phyloP scores from a whole-genome alignment of 2,329 filamentous ascomycete genomes.

The Thielaviopsis populi region DNA sequence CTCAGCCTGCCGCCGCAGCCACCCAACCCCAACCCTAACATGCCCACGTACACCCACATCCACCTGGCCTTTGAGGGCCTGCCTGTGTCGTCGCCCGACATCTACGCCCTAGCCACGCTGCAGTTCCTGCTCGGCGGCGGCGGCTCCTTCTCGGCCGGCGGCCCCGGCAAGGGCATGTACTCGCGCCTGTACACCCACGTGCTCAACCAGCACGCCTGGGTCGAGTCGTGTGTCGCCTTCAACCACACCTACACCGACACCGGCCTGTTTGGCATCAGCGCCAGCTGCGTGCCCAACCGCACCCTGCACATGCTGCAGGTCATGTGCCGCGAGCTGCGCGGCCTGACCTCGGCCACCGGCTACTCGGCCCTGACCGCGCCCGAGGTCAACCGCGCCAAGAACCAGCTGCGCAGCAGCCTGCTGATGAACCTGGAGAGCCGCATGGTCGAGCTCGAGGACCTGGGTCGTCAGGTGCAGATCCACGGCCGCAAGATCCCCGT shows the following conservation, averaged over 20 bases:
- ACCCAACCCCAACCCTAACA: constrained; percentile 58
- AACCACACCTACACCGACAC: constrained; percentile 96
- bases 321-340: constrained; percentile 78
- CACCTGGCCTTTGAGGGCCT: constrained; percentile 93
- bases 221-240: constrained; percentile 89
- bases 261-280: constrained; percentile 86
- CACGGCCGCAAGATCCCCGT: constrained; percentile 86
- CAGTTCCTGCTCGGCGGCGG: constrained; percentile 93
- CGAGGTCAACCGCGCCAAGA: constrained; percentile 89
- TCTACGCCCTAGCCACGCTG: constrained; percentile 88
- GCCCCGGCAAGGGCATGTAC: constrained; percentile 98
- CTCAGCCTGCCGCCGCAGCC: constrained; percentile 70
- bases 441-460: constrained; percentile 94
- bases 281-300: constrained; percentile 64
- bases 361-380: constrained; percentile 54
- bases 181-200: constrained; percentile 95
- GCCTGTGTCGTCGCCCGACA: constrained; percentile 77
- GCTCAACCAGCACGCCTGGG: constrained; percentile 93
- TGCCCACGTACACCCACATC: constrained; percentile 76
- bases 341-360: constrained; percentile 61
- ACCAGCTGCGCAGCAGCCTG: constrained; percentile 76
- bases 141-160: constrained; percentile 90
- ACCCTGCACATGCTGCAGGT: constrained; percentile 80
- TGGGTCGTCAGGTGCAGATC: constrained; percentile 91
- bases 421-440: constrained; percentile 96